These are phyloP conservation scores for Monosporascus sp. DNA, from an alignment of 2,329 filamentous ascomycete species.

Conservation along the genomic window DNA sequence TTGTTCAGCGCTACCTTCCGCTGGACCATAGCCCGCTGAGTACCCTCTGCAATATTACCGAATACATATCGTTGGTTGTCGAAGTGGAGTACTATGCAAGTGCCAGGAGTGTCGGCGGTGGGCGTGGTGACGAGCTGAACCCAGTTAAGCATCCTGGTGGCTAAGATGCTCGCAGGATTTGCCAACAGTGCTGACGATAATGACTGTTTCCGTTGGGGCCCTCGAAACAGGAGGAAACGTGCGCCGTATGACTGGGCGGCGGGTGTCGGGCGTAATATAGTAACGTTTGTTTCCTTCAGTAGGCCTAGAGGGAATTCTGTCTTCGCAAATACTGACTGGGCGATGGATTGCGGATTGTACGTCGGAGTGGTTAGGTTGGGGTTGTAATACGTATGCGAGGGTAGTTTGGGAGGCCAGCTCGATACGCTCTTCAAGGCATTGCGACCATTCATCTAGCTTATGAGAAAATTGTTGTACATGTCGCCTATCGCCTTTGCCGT, in stretches of 20 bases:
- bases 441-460: conserved; percentile 5
- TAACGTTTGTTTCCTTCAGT: conserved; percentile 5
- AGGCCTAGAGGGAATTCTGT: conserved; percentile 7
- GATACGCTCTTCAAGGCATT: neutral
- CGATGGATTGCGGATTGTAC: neutral
- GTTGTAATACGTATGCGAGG: neutral
- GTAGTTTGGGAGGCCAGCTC: neutral
- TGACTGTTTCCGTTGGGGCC: neutral
- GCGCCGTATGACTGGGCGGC: neutral
- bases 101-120: conserved; percentile 82
- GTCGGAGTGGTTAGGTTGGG: neutral
- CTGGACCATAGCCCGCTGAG: conserved; percentile 70
- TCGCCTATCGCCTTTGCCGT: neutral
- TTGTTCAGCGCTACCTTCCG: conserved; percentile 60
- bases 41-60: conserved; percentile 77
- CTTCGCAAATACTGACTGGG: conserved; percentile 5
- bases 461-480: neutral
- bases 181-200: neutral
- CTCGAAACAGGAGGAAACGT: conserved; percentile 7
- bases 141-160: conserved; percentile 60
- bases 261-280: conserved; percentile 4
- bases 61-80: conserved; percentile 81
- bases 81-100: conserved; percentile 71
- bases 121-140: conserved; percentile 76
- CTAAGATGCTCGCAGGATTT: neutral